Evolutionary conservation across 2,329 filamentous ascomycete species (phyloP).

Genomic region (Arthrobotrys sinensis): DNA sequence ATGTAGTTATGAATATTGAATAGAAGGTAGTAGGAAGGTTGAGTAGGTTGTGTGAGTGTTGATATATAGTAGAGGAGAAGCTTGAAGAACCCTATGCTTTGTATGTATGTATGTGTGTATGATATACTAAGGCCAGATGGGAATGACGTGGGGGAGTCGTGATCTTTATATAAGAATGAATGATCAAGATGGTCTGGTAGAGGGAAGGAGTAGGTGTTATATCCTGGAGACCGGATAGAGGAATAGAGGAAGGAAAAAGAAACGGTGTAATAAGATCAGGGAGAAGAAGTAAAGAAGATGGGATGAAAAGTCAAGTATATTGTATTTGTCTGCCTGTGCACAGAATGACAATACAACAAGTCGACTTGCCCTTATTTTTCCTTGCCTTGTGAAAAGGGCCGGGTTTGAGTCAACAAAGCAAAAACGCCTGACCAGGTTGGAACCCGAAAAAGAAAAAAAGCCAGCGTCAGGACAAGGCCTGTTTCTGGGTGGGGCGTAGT

Average conservation of each 20-base stretch:
- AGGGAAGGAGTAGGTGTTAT: conserved; percentile 59
- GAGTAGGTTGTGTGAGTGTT: conserved; percentile 10
- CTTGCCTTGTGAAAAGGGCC: conserved; percentile 59
- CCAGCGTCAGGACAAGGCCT: conserved; percentile 56
- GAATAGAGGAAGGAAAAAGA: conserved; percentile 40
- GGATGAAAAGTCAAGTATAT: conserved; percentile 59
- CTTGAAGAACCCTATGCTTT: conserved; percentile 31
- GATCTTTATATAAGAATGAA: conserved; percentile 58
- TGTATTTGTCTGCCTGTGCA: conserved; percentile 56
- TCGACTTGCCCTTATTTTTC: conserved; percentile 43
- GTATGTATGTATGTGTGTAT: conserved; percentile 27
- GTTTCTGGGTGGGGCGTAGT: conserved; percentile 52
- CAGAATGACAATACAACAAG: conserved; percentile 58
- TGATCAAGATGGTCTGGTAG: conserved; percentile 34
- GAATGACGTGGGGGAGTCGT: conserved; percentile 60
- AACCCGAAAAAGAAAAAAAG: conserved; percentile 44
- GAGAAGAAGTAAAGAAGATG: conserved; percentile 61
- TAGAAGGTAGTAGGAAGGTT: conserved; percentile 22
- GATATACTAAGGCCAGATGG: conserved; percentile 34
- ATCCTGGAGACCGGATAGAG: conserved; percentile 41
- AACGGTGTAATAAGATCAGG: conserved; percentile 34
- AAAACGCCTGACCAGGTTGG: conserved; percentile 33
- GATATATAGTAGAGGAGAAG: conserved; percentile 32
- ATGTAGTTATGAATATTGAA: background rate
- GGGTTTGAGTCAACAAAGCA: conserved; percentile 58